Conservation (phyloP, 768 basidiomycete species). For the Phanerodontia chrysosporium region DNA sequence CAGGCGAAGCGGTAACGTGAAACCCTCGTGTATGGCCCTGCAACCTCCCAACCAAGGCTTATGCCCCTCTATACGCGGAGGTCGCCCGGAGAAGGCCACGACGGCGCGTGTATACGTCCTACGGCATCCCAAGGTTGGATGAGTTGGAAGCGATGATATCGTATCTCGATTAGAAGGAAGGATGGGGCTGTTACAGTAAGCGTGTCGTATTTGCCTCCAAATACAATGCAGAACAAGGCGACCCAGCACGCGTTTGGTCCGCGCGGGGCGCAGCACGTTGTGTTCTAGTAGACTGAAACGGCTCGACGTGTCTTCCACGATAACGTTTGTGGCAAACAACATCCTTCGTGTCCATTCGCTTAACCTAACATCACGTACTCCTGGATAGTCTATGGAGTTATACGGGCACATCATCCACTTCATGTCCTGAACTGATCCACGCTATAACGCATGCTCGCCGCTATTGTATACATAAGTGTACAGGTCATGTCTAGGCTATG, state of each 20-base stretch:
- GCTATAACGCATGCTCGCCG: too few species aligned
- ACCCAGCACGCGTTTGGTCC: too few species aligned
- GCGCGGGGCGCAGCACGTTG: too few species aligned
- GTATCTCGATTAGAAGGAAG: neutral
- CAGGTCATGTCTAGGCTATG: neutral
- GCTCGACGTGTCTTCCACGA: too few species aligned
- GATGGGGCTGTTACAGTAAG: neutral
- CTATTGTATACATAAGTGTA: neutral
- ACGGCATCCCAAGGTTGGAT: neutral
- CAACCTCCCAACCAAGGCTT: neutral
- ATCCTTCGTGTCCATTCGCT: too few species aligned
- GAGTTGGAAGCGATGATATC: neutral
- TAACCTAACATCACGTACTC: too few species aligned
- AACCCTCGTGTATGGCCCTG: neutral
- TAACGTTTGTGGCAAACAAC: too few species aligned
- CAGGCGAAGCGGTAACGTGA: slow-evolving; percentile 5
- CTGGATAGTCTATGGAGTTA: too few species aligned
- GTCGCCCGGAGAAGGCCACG: neutral
- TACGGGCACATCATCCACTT: too few species aligned
- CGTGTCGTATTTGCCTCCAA: neutral
- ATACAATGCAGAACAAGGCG: neutral
- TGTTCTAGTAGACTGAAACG: too few species aligned
- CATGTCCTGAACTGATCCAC: too few species aligned
- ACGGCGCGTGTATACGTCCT: neutral
- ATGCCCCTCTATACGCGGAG: neutral